Evolutionary conservation across 179 eudicot genomes (phyloP), one percentile per base, ranked within the genome.

Genomic region (Silene noctiflora): DNA sequence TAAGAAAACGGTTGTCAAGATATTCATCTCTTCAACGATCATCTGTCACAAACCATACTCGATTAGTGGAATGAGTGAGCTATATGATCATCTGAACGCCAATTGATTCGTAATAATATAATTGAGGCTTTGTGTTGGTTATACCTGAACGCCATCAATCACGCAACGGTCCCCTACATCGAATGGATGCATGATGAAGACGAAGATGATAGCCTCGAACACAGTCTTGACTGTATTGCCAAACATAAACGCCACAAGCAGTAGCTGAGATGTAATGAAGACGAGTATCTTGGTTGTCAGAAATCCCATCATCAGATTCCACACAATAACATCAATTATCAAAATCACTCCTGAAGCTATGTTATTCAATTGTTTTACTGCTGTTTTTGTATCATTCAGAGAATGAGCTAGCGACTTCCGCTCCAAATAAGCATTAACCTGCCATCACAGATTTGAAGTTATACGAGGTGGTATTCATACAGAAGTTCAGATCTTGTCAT

Each of bases 121-220:
- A 3, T 16, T 53, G 59, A 51, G 4, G 58, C 58, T 16, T 51
- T 51, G 58, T 51, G 65, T 16, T 0, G 63, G 75, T 4, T 77
- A 25, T 86, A 89, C 97, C 96, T 91, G 94, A 78, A 88, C 88
- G 21, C 92, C 97, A 81, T 92, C 96, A 77, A 92, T 78, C 76
- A 91, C 90, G 67, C 97, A 91, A 19, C 92, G 93, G 67, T 92
- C 96, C 44, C 97, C 97, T 33, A 89, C 89, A 80, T 92, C 97
- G 67, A 84, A 92, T 0, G 96, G 97, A 81, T 92, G 97, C 89
- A 90, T 85, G 27, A 89, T 68, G 66, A 90, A 92, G 1, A 88
- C 88, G 29, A 89, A 90, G 33, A 90, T 81, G 77, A 92, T 78
- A 63, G 89, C 93, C 83, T 90, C 97, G 65, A 90, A 92, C 17